Conservation (phyloP, 352 stramenopile species). For the Pythium rishiriense region DNA sequence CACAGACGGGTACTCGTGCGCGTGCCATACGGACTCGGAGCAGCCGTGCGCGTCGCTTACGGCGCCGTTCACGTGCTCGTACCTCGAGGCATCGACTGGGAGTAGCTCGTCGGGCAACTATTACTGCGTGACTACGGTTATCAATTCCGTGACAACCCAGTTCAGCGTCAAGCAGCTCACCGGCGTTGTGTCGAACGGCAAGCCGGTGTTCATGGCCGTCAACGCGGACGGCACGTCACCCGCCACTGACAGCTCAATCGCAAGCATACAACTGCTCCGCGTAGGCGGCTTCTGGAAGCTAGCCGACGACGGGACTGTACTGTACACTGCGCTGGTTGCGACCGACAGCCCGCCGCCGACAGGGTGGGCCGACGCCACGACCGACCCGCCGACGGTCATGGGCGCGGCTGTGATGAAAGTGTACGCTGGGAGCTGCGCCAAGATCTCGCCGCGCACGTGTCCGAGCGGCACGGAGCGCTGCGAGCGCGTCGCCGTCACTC, state of each 20-base stretch:
- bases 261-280: constrained; percentile 36
- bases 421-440: constrained; percentile 37
- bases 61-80: constrained; percentile 43
- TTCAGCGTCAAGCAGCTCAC: constrained; percentile 35
- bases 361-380: constrained; percentile 35
- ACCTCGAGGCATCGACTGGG: constrained; percentile 20
- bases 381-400: constrained; percentile 17
- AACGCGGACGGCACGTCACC: constrained; percentile 15
- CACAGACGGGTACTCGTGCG: constrained; percentile 55
- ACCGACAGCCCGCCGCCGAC: constrained; percentile 34
- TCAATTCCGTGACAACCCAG: constrained; percentile 23
- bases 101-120: constrained; percentile 4
- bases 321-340: constrained; percentile 28
- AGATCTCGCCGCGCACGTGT: constrained; percentile 31
- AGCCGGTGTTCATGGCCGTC: constrained; percentile 37
- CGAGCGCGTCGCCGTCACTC: constrained; percentile 44
- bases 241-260: neutral
- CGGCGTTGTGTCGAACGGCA: constrained; percentile 42
- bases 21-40: constrained; percentile 36
- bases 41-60: constrained; percentile 40
- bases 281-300: constrained; percentile 39
- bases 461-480: constrained; percentile 44
- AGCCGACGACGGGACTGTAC: constrained; percentile 18
- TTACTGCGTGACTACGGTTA: constrained; percentile 37
- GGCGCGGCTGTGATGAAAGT: constrained; percentile 37